A percentile compares a stretch with the other conserved stretches of the same genome.
Evolutionary conservation across 768 basidiomycete genomes (phyloP).

Genomic region (Sporobolomyces phaffii): DNA sequence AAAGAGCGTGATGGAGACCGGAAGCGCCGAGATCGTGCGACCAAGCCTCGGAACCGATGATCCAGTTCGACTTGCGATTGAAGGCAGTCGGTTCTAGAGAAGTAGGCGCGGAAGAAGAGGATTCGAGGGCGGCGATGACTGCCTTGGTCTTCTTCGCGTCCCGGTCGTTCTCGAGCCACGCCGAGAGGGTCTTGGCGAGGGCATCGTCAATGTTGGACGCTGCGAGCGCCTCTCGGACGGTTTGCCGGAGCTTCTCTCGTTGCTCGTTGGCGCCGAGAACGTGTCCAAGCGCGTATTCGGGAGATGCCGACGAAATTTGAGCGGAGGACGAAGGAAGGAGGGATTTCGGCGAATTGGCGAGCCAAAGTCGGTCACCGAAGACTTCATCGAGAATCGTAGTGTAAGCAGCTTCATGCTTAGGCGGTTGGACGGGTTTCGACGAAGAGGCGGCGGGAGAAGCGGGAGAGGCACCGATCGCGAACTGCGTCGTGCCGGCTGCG

Average conservation of each 20-base stretch:
- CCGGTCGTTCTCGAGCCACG: conserved; percentile 63
- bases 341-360: conserved; percentile 74
- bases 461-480: conserved; percentile 50
- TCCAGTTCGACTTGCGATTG: conserved; percentile 74
- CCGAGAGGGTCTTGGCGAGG: conserved; percentile 52
- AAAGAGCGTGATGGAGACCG: conserved; percentile 87
- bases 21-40: conserved; percentile 93
- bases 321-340: conserved; percentile 49
- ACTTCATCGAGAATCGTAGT: conserved; percentile 77
- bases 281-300: conserved; percentile 89
- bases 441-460: conserved; percentile 48
- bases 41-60: conserved; percentile 97
- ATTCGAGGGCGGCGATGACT: conserved; percentile 25
- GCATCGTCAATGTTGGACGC: conserved; percentile 47
- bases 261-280: conserved; percentile 74
- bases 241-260: conserved; percentile 60
- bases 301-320: conserved; percentile 63
- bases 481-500: conserved; percentile 42
- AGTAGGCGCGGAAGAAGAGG: conserved; percentile 48
- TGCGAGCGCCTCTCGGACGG: conserved; percentile 61
- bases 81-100: conserved; percentile 59
- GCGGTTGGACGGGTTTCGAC: conserved; percentile 55
- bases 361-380: conserved; percentile 69
- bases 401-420: conserved; percentile 84
- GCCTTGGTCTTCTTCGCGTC: conserved; percentile 39